Base-by-base conservation (phyloP, 768 basidiomycete genomes). In the Dentipellis fragilis region DNA sequence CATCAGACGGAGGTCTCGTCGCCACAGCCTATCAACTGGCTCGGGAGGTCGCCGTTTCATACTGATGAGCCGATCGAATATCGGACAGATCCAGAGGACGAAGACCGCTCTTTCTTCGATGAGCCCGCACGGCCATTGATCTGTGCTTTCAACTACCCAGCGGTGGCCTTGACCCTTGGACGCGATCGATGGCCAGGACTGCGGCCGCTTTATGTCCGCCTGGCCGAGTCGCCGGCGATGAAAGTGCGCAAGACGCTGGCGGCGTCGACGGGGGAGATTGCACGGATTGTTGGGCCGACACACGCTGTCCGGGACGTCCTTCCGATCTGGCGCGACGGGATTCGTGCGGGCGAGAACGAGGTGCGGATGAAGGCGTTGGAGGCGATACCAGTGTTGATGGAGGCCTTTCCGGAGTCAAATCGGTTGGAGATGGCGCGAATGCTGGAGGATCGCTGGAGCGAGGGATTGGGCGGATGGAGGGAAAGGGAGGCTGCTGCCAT, bases 91-190 rank as follows among this genome's bases (percentile, higher is more conserved):
- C 42, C 42, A 16, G 42, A 45, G 2, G 42, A 19, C 10, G 42
- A 45, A 8, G 42, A 45, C 42, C 29, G 29, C 29, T 29, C 52
- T 19, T 64, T 66, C 63, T 79, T 75, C 63, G 74, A 77, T 39
- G 87, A 92, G 65, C 80, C 83, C 3, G 79, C 85, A 50, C 81
- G 90, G 10, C 80, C 87, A 1, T 73, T 90, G 19, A 82, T 90
- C 45, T 88, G 86, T 66, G 89, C 89, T 5, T 93, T 91, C 71
- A 92, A 96, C 70, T 88, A 89, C 65, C 95, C 95, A 21, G 94
- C 93, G 6, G 89, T 97, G 8, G 81, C 84, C 3, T 75, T 93
- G 5, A 88, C 93, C 0, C 73, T 96, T 23, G 95, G 95, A 4
- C 71, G 72, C 11, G 69, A 71, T 1, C 79, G 89, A 47, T 98